Conservation (phyloP, 352 stramenopile species). For the Peronosclerospora sorghi region DNA sequence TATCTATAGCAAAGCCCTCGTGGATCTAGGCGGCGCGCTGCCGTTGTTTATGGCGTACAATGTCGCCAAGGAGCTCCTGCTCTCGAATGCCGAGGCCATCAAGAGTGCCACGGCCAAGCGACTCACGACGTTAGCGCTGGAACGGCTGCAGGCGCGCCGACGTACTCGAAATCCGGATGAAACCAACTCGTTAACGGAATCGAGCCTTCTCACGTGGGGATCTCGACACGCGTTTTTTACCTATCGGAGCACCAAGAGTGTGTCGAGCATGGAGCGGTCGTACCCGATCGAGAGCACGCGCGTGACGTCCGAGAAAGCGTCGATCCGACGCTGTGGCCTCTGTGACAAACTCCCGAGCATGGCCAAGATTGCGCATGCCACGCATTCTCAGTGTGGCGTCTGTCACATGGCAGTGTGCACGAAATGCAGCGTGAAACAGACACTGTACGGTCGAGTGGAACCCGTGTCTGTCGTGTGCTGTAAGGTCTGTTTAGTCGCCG, state of each 20-base stretch:
- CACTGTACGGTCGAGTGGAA: slow-evolving; percentile 26
- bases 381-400: slow-evolving; percentile 31
- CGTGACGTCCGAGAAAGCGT: slow-evolving; percentile 5
- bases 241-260: slow-evolving; percentile 14
- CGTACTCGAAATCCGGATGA: slow-evolving; percentile 10
- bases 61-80: slow-evolving; percentile 28
- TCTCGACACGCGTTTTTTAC: slow-evolving; percentile 14
- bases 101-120: slow-evolving; percentile 36
- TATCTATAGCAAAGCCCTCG: slow-evolving; percentile 45
- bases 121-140: slow-evolving; percentile 19
- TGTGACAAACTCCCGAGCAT: slow-evolving; percentile 23
- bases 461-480: slow-evolving; percentile 35
- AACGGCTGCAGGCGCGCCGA: not conserved
- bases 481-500: slow-evolving; percentile 34
- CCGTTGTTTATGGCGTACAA: slow-evolving; percentile 36
- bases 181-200: slow-evolving; percentile 12
- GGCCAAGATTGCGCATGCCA: slow-evolving; percentile 17
- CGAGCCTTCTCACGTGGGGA: slow-evolving; percentile 7
- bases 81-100: slow-evolving; percentile 26
- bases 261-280: not conserved
- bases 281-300: slow-evolving; percentile 1
- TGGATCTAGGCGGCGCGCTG: slow-evolving; percentile 37
- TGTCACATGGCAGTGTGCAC: slow-evolving; percentile 30
- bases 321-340: slow-evolving; percentile 14
- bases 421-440: slow-evolving; percentile 44